Percentiles rank a stretch among this genome's conserved stretches.
These are phyloP conservation scores for Leccinum variicolor DNA, from an alignment of 768 basidiomycete genomes.

Conservation along the genomic window DNA sequence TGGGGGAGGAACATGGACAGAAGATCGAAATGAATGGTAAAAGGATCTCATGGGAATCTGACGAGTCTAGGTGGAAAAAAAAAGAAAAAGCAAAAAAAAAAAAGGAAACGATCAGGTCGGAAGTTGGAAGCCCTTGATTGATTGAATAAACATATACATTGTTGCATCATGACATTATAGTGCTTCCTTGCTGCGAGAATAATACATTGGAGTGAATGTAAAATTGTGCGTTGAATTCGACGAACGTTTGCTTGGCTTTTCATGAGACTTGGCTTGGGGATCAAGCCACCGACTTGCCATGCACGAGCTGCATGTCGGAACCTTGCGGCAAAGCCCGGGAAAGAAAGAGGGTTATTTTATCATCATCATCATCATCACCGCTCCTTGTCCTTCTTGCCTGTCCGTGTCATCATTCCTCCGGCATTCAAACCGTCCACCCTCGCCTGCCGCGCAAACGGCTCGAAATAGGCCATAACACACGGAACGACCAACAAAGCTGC, in stretches of 20 bases:
- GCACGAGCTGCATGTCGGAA: slow-evolving; percentile 24
- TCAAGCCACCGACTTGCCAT: slow-evolving; percentile 15
- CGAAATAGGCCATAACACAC: slow-evolving; percentile 18
- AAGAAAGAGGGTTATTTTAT: not conserved
- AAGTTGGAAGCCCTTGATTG: not conserved
- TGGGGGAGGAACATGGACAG: not conserved
- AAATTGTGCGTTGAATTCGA: slow-evolving; percentile 1
- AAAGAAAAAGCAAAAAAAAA: too few relatives aligned
- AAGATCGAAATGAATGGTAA: not conserved
- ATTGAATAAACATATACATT: not conserved
- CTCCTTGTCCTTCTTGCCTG: slow-evolving; percentile 15
- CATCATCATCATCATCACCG: slow-evolving; percentile 17
- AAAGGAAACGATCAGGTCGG: not conserved
- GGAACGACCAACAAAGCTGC: slow-evolving; percentile 21
- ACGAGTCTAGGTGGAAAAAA: slow-evolving; percentile 1
- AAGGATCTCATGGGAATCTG: slow-evolving; percentile 16
- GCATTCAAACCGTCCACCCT: slow-evolving; percentile 16
- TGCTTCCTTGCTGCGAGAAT: not conserved
- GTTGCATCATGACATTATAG: not conserved
- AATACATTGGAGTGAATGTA: not conserved
- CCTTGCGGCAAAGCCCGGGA: slow-evolving; percentile 1
- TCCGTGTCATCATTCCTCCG: not conserved
- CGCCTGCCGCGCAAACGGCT: slow-evolving; percentile 22
- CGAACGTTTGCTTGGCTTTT: slow-evolving; percentile 2
- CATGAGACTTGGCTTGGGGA: not conserved